Base-by-base conservation (phyloP, 805 yeast genomes). In the Spathaspora passalidarum region DNA sequence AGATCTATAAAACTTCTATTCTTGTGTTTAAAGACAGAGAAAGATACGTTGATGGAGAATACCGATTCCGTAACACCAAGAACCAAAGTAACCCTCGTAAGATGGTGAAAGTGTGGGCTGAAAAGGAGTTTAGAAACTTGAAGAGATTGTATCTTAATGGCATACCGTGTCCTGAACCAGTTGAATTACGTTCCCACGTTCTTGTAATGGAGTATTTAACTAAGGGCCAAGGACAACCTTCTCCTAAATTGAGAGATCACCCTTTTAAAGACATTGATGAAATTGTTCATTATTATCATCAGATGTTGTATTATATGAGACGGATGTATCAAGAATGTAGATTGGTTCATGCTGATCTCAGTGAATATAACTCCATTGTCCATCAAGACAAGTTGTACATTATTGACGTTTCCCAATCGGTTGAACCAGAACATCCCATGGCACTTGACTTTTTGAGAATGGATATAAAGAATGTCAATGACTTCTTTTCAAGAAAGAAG, bases 101-200 rank as follows among this genome's bases (percentile, higher is more conserved):
- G 61, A 92, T 94, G 97, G 96, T 94, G 51, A 89, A 88, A 63
- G 78, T 91, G 19, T 94, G 99, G 99, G 98, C 99, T 0, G 99
- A 94, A 63, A 94, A 94, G 61, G 99, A 94, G 68, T 92, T 91
- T 54, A 71, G 99, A 46, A 94, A 94, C 61, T 74, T 94, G 64
- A 92, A 88, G 63, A 78, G 99, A 59, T 73, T 94, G 17, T 71
- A 86, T 62, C 61, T 76, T 39, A 77, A 82, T 46, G 96, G 96
- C 0, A 86, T 94, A 29, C 94, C 96, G n/a, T 85, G 89, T 34
- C 99, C 99, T 0, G 86, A 88, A 60, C 99, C 99, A 1, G 66
- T 89, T 11, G 96, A 88, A 54, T 75, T 94, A 46, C 84, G 88
- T 56, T 80, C 90, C 23, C 97, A 94, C 65, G 97, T 94, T 2